phyloP scores from a whole-genome alignment of 202 grass and related monocot genomes.

The Brachypodium distachyon region DNA sequence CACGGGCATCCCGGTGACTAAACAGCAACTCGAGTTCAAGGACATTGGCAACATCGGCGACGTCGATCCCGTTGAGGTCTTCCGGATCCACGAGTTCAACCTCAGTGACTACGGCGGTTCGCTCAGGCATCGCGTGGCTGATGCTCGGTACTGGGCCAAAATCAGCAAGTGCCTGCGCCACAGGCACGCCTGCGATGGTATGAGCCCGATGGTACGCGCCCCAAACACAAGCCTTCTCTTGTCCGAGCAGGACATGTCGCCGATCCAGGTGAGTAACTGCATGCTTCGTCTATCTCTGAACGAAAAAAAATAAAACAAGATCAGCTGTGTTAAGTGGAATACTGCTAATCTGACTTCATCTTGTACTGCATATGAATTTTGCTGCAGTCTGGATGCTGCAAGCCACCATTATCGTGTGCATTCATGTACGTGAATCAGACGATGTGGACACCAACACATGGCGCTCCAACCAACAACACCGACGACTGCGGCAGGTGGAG shows the following conservation, averaged over 20 bases:
- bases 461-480: neutral
- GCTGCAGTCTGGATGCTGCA: constrained; percentile 81
- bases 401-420: constrained; percentile 67
- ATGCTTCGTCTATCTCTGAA: too few relatives aligned
- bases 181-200: constrained; percentile 38
- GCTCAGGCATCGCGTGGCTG: constrained; percentile 51
- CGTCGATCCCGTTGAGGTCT: constrained; percentile 60
- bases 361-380: neutral
- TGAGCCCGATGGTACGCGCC: constrained; percentile 24
- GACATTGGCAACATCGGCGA: constrained; percentile 67
- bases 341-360: neutral
- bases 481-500: constrained; percentile 60
- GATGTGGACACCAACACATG: neutral
- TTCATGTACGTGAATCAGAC: constrained; percentile 60
- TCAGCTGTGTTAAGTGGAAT: neutral
- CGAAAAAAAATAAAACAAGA: too few relatives aligned
- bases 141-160: constrained; percentile 56
- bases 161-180: constrained; percentile 60
- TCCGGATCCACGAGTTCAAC: constrained; percentile 71
- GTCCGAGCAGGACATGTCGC: constrained; percentile 28
- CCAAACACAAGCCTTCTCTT: constrained; percentile 41
- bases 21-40: too few relatives aligned
- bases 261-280: constrained; percentile 45
- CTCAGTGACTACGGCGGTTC: constrained; percentile 63
- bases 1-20: too few relatives aligned